These are phyloP conservation scores for Triadica sebifera DNA, from an alignment of 345 rosid species.

Conservation along the genomic window DNA sequence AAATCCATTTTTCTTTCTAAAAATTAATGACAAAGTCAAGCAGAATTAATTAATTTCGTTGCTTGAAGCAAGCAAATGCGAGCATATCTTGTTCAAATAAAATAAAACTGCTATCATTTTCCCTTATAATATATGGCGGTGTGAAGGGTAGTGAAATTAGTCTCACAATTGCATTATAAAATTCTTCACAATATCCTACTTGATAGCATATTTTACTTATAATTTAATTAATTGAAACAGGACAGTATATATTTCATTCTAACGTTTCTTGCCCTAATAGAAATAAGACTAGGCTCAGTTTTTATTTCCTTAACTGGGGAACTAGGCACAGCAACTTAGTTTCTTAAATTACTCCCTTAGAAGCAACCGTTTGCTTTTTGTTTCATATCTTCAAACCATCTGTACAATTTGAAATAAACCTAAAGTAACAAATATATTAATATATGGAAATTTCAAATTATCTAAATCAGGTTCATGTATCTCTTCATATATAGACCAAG, in stretches of 20 bases:
- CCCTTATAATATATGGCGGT: not conserved
- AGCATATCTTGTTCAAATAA: not conserved
- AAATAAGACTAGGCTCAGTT: not conserved
- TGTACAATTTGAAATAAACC: not conserved
- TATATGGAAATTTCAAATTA: too few relatives aligned
- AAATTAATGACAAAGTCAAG: conserved; percentile 1
- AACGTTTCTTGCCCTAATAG: not conserved
- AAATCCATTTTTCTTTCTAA: too few relatives aligned
- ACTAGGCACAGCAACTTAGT: not conserved
- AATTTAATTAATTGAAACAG: too few relatives aligned
- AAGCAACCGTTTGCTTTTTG: not conserved
- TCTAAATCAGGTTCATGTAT: too few relatives aligned
- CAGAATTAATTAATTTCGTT: conserved; percentile 5
- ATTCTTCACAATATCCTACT: not conserved
- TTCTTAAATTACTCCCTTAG: not conserved
- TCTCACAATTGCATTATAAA: not conserved
- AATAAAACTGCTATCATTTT: conserved; percentile 12
- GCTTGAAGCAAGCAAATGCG: not conserved
- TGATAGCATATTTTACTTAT: too few relatives aligned
- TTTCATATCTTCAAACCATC: not conserved
- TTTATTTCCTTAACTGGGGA: not conserved
- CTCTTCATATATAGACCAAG: too few relatives aligned
- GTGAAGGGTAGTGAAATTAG: conserved; percentile 5
- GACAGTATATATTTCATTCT: not conserved
- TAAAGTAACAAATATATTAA: too few relatives aligned